Conservation (phyloP, 345 rosid species). For the Populus euphratica region DNA sequence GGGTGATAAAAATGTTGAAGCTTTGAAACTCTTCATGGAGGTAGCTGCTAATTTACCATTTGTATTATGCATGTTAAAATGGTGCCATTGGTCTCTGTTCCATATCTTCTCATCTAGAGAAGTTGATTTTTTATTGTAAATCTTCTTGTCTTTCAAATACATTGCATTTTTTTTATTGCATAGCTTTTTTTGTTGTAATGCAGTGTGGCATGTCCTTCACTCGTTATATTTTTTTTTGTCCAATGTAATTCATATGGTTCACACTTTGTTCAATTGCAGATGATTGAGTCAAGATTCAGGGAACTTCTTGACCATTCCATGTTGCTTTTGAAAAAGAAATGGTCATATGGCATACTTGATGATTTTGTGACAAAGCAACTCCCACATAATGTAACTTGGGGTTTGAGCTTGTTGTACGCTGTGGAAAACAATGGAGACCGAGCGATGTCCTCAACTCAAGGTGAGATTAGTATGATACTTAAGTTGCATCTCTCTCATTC, state of each 20-base stretch:
- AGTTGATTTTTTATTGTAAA: not conserved
- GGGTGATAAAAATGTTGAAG: not conserved
- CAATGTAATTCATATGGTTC: not conserved
- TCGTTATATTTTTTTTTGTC: not conserved
- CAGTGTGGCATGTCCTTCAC: not conserved
- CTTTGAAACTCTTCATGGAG: not conserved
- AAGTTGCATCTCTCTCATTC: constrained; percentile 5
- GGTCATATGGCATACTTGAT: constrained; percentile 85
- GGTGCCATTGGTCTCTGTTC: not conserved
- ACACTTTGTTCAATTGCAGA: constrained; percentile 36
- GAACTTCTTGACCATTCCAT: constrained; percentile 83
- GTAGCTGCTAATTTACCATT: not conserved
- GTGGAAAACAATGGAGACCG: constrained; percentile 89
- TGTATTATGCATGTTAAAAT: not conserved
- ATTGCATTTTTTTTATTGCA: not conserved
- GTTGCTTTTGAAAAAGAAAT: constrained; percentile 78
- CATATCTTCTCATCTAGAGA: not conserved
- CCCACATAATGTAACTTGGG: constrained; percentile 97
- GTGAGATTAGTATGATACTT: constrained; percentile 32
- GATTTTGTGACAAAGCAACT: constrained; percentile 98
- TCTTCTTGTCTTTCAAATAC: not conserved
- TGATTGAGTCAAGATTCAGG: constrained; percentile 83
- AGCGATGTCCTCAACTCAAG: constrained; percentile 78
- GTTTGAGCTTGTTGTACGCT: constrained; percentile 91
- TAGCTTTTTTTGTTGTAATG: not conserved